Conservation (phyloP, 2,329 filamentous ascomycete genomes). For the Diaporthe sp. region DNA sequence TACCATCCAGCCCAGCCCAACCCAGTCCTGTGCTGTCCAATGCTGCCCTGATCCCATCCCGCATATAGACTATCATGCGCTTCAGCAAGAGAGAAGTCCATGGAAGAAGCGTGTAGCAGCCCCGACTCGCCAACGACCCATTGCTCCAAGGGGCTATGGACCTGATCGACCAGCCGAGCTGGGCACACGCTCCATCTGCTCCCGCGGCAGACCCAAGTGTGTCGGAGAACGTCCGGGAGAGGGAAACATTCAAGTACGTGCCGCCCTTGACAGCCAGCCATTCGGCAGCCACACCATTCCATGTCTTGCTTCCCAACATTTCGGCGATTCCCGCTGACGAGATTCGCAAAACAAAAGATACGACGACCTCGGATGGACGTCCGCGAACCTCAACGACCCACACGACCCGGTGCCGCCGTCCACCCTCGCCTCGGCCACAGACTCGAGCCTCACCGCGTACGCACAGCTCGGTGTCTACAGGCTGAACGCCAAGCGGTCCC, state of each 20-base stretch:
- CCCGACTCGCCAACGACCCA: conserved; percentile 31
- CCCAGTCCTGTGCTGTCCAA: not conserved
- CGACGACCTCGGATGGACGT: conserved; percentile 42
- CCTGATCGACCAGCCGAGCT: conserved; percentile 30
- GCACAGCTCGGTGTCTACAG: conserved; percentile 62
- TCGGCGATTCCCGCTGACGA: conserved; percentile 1
- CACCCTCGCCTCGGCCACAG: conserved; percentile 43
- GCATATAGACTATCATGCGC: conserved; percentile 20
- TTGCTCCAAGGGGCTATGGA: conserved; percentile 32
- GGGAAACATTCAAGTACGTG: conserved; percentile 45
- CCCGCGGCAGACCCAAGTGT: not conserved
- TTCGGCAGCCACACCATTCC: not conserved
- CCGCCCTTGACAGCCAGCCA: not conserved
- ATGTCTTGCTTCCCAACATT: not conserved
- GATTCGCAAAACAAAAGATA: conserved; percentile 36
- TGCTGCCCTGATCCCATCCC: conserved; percentile 17
- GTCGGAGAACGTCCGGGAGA: conserved; percentile 40
- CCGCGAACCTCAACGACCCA: conserved; percentile 27
- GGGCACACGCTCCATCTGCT: conserved; percentile 23
- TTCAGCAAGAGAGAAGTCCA: conserved; percentile 22
- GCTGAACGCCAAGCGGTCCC: conserved; percentile 55
- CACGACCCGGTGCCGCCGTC: conserved; percentile 35
- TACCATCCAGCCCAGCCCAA: not conserved
- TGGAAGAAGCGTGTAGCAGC: conserved; percentile 30
- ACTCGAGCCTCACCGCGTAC: conserved; percentile 60